phyloP scores from a whole-genome alignment of 2,329 filamentous ascomycete species.

The Exophiala mesophila region DNA sequence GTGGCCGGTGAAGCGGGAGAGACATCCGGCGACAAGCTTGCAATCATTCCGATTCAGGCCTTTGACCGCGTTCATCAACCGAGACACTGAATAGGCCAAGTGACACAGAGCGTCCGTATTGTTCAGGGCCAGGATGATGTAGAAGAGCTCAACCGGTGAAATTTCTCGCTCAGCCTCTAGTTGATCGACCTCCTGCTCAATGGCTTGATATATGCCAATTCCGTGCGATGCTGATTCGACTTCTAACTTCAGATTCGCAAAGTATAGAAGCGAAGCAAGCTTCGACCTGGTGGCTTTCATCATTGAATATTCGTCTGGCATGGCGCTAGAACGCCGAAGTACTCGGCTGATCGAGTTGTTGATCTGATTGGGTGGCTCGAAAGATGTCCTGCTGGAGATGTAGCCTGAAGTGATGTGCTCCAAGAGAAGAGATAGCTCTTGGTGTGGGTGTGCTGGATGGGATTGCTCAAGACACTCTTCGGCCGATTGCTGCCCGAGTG shows the following conservation, averaged over 20 bases:
- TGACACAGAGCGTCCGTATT: background rate
- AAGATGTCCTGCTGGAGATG: too few species aligned
- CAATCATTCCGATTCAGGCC: too few species aligned
- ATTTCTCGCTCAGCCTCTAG: background rate
- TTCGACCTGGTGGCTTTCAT: background rate
- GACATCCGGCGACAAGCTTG: too few species aligned
- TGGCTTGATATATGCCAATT: background rate
- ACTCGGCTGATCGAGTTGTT: too few species aligned
- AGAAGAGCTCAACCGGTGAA: slow-evolving; percentile 1
- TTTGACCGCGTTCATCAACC: slow-evolving; percentile 2
- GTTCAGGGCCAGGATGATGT: background rate
- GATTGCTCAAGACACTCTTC: too few species aligned
- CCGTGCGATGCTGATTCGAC: background rate
- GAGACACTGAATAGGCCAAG: background rate
- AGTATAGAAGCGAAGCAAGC: background rate
- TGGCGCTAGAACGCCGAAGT: too few species aligned
- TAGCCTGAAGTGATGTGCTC: too few species aligned
- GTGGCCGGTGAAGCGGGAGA: too few species aligned
- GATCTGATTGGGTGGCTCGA: too few species aligned
- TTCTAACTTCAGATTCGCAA: background rate
- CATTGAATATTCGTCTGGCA: background rate
- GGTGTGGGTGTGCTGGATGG: too few species aligned
- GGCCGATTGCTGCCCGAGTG: background rate
- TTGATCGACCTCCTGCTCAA: background rate
- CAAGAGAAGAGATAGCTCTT: too few species aligned